phyloP scores from a whole-genome alignment of 768 basidiomycete species.

The Neoboletus subvelutipes region DNA sequence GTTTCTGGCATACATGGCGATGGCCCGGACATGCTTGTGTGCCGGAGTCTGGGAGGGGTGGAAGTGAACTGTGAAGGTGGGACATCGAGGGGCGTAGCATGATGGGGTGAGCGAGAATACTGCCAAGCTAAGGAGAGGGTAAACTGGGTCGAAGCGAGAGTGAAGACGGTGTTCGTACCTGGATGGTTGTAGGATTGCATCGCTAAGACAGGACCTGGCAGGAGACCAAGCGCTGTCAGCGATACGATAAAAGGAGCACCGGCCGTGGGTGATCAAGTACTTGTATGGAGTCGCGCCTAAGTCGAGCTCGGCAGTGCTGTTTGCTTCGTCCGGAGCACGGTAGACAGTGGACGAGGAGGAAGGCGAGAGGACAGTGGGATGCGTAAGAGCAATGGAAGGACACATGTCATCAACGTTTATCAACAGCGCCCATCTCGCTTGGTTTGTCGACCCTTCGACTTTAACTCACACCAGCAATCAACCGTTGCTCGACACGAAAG shows the following conservation, averaged over 20 bases:
- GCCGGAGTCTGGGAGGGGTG: slow-evolving; percentile 19
- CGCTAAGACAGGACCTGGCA: background rate
- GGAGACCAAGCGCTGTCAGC: background rate
- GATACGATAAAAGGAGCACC: background rate
- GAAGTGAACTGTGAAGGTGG: slow-evolving; percentile 7
- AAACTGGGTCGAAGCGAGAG: background rate
- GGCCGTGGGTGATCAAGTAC: background rate
- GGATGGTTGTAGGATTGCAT: slow-evolving; percentile 36
- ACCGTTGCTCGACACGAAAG: slow-evolving; percentile 2
- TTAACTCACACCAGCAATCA: slow-evolving; percentile 1
- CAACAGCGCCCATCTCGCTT: slow-evolving; percentile 28
- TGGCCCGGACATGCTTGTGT: slow-evolving; percentile 19
- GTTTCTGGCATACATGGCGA: slow-evolving; percentile 2
- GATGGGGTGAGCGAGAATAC: slow-evolving; percentile 21
- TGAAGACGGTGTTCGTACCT: slow-evolving; percentile 14
- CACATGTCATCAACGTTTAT: slow-evolving; percentile 3
- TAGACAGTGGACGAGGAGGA: background rate
- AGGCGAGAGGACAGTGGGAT: background rate
- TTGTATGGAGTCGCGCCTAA: background rate
- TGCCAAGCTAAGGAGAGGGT: slow-evolving; percentile 20
- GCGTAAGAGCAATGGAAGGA: background rate
- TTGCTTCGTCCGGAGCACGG: background rate
- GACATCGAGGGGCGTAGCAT: slow-evolving; percentile 20
- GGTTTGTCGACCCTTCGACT: background rate
- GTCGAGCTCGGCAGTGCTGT: background rate